Evolutionary conservation across 2,329 filamentous ascomycete species (phyloP), one percentile per base, ranked within the genome.

Genomic region (Spiromastix sp.): DNA sequence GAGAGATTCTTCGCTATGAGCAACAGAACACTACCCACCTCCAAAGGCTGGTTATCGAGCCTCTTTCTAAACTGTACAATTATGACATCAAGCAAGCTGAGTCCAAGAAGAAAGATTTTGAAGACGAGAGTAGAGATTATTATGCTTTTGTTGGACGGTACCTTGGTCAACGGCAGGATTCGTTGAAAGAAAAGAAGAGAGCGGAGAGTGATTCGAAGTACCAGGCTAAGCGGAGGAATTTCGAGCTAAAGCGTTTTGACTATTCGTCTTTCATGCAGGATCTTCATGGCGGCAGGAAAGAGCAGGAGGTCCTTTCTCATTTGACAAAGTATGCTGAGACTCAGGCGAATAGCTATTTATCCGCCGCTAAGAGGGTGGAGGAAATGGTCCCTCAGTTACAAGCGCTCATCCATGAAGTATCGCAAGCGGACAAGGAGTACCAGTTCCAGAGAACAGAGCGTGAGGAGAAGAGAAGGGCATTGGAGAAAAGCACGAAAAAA

Each of bases 191-290:
- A 57, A 98, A 98, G 71, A 96, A 96, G 63, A 78, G 91, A 42
- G 83, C 76, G 26, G 86, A 95, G 49, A 95, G 86, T 48, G 91
- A 98, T 57, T 82, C 84, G 20, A 98, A 98, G 55, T 98, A 96
- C 54, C 89, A 96, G 57, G 78, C 73, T 30, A 96, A 96, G 65
- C 77, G 87, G 46, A 79, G 85, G 29, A 94, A 86, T 48, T 98
- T 98, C 51, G 91, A 98, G 64, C 71, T 98, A 38, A 95, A 93
- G 64, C 80, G 93, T 7, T 98, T 98, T 51, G 93, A 98, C 59
- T 98, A 98, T 57, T 96, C 89, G 3, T 94, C 85, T 10, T 98
- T 96, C 54, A 93, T 98, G 84, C 89, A 96, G 52, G 91, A 98
- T 64, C 70, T 98, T n/a, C 91, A 96, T 44, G 91, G 91, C 19